Conservation (phyloP, 768 basidiomycete species). For the Strobilomyces dryophilus region DNA sequence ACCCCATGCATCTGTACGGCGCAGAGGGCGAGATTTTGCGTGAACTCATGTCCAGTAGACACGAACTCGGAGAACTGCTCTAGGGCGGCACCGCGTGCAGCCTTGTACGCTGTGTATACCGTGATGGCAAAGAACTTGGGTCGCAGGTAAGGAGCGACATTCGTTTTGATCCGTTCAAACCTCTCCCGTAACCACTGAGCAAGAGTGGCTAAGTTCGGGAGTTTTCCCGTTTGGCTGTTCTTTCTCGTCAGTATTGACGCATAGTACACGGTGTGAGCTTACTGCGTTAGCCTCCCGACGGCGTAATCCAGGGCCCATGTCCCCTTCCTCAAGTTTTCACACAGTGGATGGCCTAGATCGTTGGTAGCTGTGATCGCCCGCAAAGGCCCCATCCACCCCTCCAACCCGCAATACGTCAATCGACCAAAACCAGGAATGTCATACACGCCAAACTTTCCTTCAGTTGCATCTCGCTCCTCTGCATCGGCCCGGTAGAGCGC, state of each 20-base stretch:
- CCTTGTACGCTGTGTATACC: conserved; percentile 89
- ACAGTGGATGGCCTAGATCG: conserved; percentile 91
- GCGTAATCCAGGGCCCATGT: conserved; percentile 93
- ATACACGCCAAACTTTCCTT: conserved; percentile 78
- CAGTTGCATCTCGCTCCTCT: conserved; percentile 89
- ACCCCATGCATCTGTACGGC: conserved; percentile 88
- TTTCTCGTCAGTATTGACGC: conserved; percentile 10
- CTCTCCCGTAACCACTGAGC: conserved; percentile 84
- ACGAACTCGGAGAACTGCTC: conserved; percentile 91
- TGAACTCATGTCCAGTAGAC: conserved; percentile 79
- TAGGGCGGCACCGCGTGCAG: conserved; percentile 73
- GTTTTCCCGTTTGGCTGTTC: conserved; percentile 51
- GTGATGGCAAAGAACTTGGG: conserved; percentile 96
- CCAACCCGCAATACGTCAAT: conserved; percentile 88
- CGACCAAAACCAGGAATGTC: conserved; percentile 70
- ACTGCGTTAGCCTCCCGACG: conserved; percentile 64
- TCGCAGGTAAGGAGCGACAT: conserved; percentile 80
- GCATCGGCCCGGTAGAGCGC: conserved; percentile 82
- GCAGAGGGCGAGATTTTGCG: conserved; percentile 83
- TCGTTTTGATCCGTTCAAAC: conserved; percentile 74
- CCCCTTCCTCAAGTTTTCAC: conserved; percentile 82
- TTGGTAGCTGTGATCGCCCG: conserved; percentile 83
- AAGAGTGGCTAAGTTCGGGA: conserved; percentile 68
- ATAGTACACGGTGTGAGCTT: conserved; percentile 29
- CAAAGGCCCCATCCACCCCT: conserved; percentile 95